Base-by-base conservation (phyloP, 2,329 filamentous ascomycete species). In the Niveomyces coronatus region DNA sequence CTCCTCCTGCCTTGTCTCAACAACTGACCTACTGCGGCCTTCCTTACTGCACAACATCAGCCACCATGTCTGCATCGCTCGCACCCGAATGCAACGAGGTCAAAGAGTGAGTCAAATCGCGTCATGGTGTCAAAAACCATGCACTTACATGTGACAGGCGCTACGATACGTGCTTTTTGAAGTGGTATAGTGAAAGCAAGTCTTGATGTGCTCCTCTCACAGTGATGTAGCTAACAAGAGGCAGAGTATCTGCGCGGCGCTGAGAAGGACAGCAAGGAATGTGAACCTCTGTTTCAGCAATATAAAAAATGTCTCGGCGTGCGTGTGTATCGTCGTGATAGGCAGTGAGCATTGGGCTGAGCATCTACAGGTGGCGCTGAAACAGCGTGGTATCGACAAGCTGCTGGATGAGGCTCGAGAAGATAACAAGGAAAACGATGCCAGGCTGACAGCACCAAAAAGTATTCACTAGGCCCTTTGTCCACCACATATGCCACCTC, bases 131-230 rank as follows among this genome's bases (percentile, higher is more conserved):
- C 9, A 10, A 16, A 26, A 9, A 19, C 6, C 9, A n/a, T 31
- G n/a, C 15, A 11, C 39, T 39, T 35, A 35, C 7, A 23, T 11
- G 9, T 11, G 34, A 42, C 14, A 95, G 88, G 58, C 85, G 81
- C 51, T 98, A 98, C 57, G 91, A 98, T 60, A 88, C 82, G 37
- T 98, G 91, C 65, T 98, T 98, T 58, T 67, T 98, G 47, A 96
- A 94, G 64, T 98, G 91, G 91, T 98, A 98, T 61, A 95, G 88
- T 56, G 91, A 98, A 64, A 96, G 91, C 95, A 70, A 42, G 81
- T 61, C 37, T n/a, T n/a, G n/a, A n/a, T n/a, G n/a, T n/a, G n/a
- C n/a, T 24, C 31, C 6, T 35, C 43, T 16, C 20, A 32, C 28
- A 29, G 17, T 5, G 10, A 33, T 23, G n/a, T 26, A 14, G 16